Percentiles rank a stretch among this genome's conserved stretches.
phyloP scores from a whole-genome alignment of 2,329 filamentous ascomycete genomes.

The Diaporthe sp. region DNA sequence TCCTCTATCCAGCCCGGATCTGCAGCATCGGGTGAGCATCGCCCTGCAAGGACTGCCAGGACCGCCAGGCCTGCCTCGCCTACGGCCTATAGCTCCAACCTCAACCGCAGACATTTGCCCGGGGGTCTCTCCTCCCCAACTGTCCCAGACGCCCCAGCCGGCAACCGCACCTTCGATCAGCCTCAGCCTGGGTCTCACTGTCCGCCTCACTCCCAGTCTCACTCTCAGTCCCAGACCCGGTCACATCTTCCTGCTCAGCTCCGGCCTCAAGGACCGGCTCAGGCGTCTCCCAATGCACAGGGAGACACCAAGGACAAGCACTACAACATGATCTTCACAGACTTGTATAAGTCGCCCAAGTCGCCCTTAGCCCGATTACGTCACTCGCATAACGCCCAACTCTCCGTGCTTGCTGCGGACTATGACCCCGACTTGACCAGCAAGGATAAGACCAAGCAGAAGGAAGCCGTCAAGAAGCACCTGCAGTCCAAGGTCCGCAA shows the following conservation, averaged over 20 bases:
- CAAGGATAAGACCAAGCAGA: constrained; percentile 73
- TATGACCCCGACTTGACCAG: constrained; percentile 74
- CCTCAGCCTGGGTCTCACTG: constrained; percentile 18
- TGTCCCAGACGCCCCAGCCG: constrained; percentile 8
- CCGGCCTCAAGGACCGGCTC: not conserved
- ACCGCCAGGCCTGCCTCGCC: not conserved
- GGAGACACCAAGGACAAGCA: not conserved
- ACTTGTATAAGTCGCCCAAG: constrained; percentile 70
- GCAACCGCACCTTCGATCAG: not conserved
- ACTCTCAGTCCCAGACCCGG: not conserved
- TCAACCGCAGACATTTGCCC: constrained; percentile 24
- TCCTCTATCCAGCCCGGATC: constrained; percentile 38
- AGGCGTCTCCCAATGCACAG: not conserved
- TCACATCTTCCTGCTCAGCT: not conserved
- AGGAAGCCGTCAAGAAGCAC: constrained; percentile 72
- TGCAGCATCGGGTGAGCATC: constrained; percentile 38
- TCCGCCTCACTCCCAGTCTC: not conserved
- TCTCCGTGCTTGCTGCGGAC: constrained; percentile 55
- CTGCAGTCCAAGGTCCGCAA: constrained; percentile 67
- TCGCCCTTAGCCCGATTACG: constrained; percentile 68
- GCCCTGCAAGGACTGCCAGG: constrained; percentile 11
- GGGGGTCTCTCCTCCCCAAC: constrained; percentile 3
- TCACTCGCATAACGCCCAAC: constrained; percentile 52
- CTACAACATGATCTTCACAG: constrained; percentile 69
- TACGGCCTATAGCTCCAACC: constrained; percentile 24